These are phyloP conservation scores for Ustilago bromivora DNA, from an alignment of 1,284 basidiomycete species.

Conservation along the genomic window DNA sequence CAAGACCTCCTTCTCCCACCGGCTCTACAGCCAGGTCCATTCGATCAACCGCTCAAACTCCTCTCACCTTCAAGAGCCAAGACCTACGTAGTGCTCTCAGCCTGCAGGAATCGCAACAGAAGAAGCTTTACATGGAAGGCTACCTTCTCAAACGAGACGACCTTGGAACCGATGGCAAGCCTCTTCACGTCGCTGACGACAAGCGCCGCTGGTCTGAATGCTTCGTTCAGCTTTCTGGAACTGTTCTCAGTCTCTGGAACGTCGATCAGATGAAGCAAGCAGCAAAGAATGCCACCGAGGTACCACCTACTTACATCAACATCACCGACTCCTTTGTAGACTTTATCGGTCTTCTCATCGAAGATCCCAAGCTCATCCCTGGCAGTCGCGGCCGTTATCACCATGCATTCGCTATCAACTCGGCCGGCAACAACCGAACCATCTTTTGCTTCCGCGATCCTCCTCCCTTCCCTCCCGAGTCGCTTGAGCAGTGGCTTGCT, in stretches of 20 bases:
- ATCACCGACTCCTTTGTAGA: slow-evolving; percentile 80
- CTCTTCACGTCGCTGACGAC: slow-evolving; percentile 57
- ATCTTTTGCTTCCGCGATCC: slow-evolving; percentile 76
- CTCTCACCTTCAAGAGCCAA: slow-evolving; percentile 65
- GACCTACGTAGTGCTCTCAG: slow-evolving; percentile 65
- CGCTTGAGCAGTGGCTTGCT: slow-evolving; percentile 57
- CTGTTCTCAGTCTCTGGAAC: slow-evolving; percentile 90
- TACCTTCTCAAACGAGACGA: slow-evolving; percentile 66
- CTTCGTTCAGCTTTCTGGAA: slow-evolving; percentile 88
- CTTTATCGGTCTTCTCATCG: slow-evolving; percentile 73
- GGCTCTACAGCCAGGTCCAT: slow-evolving; percentile 56
- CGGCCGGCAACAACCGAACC: slow-evolving; percentile 89
- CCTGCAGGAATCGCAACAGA: slow-evolving; percentile 64
- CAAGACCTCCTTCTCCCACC: slow-evolving; percentile 46
- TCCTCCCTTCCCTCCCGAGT: slow-evolving; percentile 58
- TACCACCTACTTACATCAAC: slow-evolving; percentile 87
- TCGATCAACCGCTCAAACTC: slow-evolving; percentile 50
- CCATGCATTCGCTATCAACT: slow-evolving; percentile 88
- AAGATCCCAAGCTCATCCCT: slow-evolving; percentile 72
- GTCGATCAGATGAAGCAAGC: slow-evolving; percentile 86
- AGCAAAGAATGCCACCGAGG: slow-evolving; percentile 81
- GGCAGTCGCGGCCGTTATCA: slow-evolving; percentile 74
- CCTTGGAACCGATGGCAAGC: slow-evolving; percentile 64
- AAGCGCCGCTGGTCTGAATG: slow-evolving; percentile 65
- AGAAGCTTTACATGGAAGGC: slow-evolving; percentile 69